Base-by-base conservation (phyloP, 768 basidiomycete genomes). In the Suillus brevipes region DNA sequence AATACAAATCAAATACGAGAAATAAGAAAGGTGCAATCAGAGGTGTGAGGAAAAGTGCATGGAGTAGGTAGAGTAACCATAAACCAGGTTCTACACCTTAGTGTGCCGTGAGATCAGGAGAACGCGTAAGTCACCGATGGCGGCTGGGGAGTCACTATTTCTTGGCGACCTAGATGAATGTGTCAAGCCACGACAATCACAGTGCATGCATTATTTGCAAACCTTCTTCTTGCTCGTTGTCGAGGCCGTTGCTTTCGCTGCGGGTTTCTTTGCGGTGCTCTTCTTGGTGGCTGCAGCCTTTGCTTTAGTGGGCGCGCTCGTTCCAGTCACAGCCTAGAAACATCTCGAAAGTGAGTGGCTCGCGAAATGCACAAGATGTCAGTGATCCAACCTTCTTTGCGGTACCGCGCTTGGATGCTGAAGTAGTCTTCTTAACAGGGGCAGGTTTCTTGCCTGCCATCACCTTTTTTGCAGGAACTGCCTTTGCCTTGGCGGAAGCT, bases 331-430 rank as follows among this genome's bases (percentile, higher is more conserved):
- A 67, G 81, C 79, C 88, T 89, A 68, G 25, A 42, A 9, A 68
- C 37, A 50, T 68, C 4, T 31, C 50, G n/a, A 20, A 61, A 47
- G 57, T 40, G 37, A 53, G 53, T 20, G 43, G 38, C 61, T 57
- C 31, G 60, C 10, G n/a, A 18, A 45, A 8, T 58, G 49, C 6
- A 18, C 50, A 65, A 60, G 20, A 60, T 38, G 1, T 6, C 18
- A 20, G 14, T 20, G 25, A 42, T 66, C 68, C 43, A 52, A 87
- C 87, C 85, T 90, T 91, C 83, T 91, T 91, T 10, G 84, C 86
- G 1, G 81, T 55, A 38, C 82, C 85, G 40, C 85, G 80, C 73
- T 83, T 86, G 55, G 83, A 77, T 40, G 80, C 67, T 6, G 77
- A 61, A 6, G 74, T 70, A 0, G 71, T 73, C 75, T 84, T 84